Conservation (phyloP, 1,139 yeast species). For the Diutina ranongensis region DNA sequence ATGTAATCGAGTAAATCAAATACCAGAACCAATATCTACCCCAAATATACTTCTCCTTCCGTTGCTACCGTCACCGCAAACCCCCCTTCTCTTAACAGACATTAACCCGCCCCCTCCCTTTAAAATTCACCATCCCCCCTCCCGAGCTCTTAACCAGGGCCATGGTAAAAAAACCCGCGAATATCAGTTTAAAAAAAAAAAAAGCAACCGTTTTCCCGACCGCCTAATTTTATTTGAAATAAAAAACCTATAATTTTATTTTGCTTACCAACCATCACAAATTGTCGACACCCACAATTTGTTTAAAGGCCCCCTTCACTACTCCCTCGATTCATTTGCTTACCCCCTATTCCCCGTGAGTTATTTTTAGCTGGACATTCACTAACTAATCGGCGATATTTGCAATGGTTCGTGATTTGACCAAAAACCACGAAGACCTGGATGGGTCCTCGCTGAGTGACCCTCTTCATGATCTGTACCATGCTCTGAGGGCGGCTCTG, state of each 20-base stretch:
- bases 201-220: not conserved
- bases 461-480: conserved; percentile 2
- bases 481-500: not conserved
- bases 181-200: too few species aligned
- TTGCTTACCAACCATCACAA: not conserved
- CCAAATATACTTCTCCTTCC: not conserved
- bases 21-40: too few species aligned
- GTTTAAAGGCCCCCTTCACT: too few species aligned
- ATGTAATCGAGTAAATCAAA: too few species aligned
- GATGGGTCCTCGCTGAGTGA: not conserved
- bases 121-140: too few species aligned
- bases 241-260: too few species aligned
- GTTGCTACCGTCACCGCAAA: not conserved
- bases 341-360: too few species aligned
- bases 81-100: too few species aligned
- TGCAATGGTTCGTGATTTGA: conserved; percentile 3
- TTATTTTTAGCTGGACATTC: too few species aligned
- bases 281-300: not conserved
- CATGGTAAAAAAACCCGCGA: not conserved
- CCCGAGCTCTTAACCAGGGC: not conserved
- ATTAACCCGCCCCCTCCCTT: too few species aligned
- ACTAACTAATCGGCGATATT: too few species aligned
- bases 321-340: too few species aligned
- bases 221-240: not conserved
- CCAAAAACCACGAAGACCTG: not conserved